A percentile compares a stretch with the other conserved stretches of the same genome.
Conservation (phyloP, 148 eudicot species). For the Simmondsia chinensis region DNA sequence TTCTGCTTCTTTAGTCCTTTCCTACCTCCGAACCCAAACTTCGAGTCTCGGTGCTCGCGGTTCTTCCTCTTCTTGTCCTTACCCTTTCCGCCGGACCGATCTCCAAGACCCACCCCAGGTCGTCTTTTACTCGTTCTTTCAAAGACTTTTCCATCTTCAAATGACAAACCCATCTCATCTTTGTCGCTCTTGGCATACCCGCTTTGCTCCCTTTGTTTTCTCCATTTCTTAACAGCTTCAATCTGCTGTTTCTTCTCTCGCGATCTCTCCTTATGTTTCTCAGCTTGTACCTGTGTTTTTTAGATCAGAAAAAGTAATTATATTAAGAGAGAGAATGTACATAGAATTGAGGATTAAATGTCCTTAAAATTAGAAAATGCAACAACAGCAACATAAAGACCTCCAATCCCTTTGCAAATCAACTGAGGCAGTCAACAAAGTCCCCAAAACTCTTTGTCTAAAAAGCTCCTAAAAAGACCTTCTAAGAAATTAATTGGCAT, state of each 20-base stretch:
- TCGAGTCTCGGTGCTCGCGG: slow-evolving; percentile 48
- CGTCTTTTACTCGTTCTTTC: slow-evolving; percentile 46
- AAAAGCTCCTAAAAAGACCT: too few species aligned
- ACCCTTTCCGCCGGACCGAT: slow-evolving; percentile 80
- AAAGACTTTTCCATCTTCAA: slow-evolving; percentile 50
- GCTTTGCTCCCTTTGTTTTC: slow-evolving; percentile 72
- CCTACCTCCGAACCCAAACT: slow-evolving; percentile 81
- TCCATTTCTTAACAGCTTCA: slow-evolving; percentile 94
- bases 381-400: too few species aligned
- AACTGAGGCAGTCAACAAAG: too few species aligned
- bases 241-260: slow-evolving; percentile 77
- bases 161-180: slow-evolving; percentile 51
- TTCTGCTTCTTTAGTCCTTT: slow-evolving; percentile 88
- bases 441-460: too few species aligned
- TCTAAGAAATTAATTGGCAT: too few species aligned
- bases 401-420: too few species aligned
- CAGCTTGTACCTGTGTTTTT: too few species aligned
- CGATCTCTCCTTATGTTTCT: slow-evolving; percentile 66
- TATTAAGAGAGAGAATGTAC: too few species aligned
- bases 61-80: slow-evolving; percentile 48
- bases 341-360: too few species aligned
- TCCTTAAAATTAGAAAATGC: too few species aligned
- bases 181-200: slow-evolving; percentile 52
- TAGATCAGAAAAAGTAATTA: too few species aligned
- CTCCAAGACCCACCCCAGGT: slow-evolving; percentile 60